Conservation (phyloP, 371 early-diverging fungal genomes). For the Mucor irregularis region DNA sequence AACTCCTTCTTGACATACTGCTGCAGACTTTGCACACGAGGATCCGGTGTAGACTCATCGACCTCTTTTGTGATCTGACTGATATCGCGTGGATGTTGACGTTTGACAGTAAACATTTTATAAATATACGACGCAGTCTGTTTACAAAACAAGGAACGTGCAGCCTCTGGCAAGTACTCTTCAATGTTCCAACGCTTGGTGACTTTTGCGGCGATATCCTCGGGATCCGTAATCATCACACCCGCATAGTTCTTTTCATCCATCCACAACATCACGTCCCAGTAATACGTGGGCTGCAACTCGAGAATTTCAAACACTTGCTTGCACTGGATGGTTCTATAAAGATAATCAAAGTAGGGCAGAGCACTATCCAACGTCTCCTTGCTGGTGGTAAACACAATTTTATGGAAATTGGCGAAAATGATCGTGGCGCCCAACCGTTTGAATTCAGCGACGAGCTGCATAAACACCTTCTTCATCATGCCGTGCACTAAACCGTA, state of each 20-base stretch:
- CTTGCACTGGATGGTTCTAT: slow-evolving; percentile 67
- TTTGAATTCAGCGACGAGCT: slow-evolving; percentile 78
- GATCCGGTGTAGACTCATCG: slow-evolving; percentile 12
- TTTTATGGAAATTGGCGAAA: slow-evolving; percentile 77
- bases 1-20: slow-evolving; percentile 43
- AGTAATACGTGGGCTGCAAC: slow-evolving; percentile 64
- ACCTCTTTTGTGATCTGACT: slow-evolving; percentile 8
- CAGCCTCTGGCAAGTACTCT: slow-evolving; percentile 77
- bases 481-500: slow-evolving; percentile 75
- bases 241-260: slow-evolving; percentile 91
- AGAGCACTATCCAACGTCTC: slow-evolving; percentile 68
- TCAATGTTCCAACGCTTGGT: slow-evolving; percentile 83
- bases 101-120: slow-evolving; percentile 21
- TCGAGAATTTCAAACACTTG: slow-evolving; percentile 76
- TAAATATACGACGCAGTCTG: slow-evolving; percentile 24
- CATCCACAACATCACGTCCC: slow-evolving; percentile 92
- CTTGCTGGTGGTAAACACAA: slow-evolving; percentile 84
- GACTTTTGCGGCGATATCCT: slow-evolving; percentile 6
- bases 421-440: slow-evolving; percentile 77
- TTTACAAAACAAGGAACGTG: slow-evolving; percentile 66
- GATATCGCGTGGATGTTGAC: slow-evolving; percentile 14
- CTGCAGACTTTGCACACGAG: slow-evolving; percentile 38
- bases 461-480: slow-evolving; percentile 88
- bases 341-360: slow-evolving; percentile 72
- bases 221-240: slow-evolving; percentile 25